Percentiles rank a stretch among this genome's conserved stretches.
Conservation (phyloP, 306 rosid species). For the Cicer arietinum region DNA sequence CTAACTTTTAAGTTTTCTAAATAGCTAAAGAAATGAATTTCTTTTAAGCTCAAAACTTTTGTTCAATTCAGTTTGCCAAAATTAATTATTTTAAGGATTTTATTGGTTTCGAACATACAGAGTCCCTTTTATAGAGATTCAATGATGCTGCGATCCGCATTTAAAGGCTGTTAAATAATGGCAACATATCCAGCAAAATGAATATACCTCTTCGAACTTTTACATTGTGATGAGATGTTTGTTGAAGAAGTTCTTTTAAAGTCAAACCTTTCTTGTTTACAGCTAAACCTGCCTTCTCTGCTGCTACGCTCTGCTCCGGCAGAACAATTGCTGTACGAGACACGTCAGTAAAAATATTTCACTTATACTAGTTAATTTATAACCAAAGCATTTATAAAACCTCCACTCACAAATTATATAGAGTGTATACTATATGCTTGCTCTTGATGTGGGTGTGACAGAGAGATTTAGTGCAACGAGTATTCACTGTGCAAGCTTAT, state of each 20-base stretch:
- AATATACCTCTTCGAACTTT: slow-evolving; percentile 90
- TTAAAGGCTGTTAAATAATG: slow-evolving; percentile 5
- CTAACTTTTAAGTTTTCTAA: slow-evolving; percentile 5
- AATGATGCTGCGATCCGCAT: background rate
- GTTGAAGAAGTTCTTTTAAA: slow-evolving; percentile 91
- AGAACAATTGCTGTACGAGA: slow-evolving; percentile 75
- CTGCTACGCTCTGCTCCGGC: slow-evolving; percentile 90
- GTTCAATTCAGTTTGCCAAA: background rate
- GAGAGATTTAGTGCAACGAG: background rate
- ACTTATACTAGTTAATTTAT: slow-evolving; percentile 7
- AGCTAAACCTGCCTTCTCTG: slow-evolving; percentile 84
- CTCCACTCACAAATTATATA: background rate
- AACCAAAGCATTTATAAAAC: slow-evolving; percentile 8
- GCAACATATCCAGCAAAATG: slow-evolving; percentile 3
- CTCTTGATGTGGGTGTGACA: background rate
- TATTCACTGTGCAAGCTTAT: background rate
- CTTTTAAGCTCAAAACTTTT: background rate
- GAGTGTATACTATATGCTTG: background rate
- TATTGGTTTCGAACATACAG: slow-evolving; percentile 10
- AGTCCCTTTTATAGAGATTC: background rate
- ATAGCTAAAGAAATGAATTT: slow-evolving; percentile 20
- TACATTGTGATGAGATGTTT: slow-evolving; percentile 77
- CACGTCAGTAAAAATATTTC: slow-evolving; percentile 23
- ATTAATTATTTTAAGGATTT: slow-evolving; percentile 19
- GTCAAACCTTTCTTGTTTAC: slow-evolving; percentile 92